Conservation (phyloP, 345 rosid species). For the Barbarea vulgaris region DNA sequence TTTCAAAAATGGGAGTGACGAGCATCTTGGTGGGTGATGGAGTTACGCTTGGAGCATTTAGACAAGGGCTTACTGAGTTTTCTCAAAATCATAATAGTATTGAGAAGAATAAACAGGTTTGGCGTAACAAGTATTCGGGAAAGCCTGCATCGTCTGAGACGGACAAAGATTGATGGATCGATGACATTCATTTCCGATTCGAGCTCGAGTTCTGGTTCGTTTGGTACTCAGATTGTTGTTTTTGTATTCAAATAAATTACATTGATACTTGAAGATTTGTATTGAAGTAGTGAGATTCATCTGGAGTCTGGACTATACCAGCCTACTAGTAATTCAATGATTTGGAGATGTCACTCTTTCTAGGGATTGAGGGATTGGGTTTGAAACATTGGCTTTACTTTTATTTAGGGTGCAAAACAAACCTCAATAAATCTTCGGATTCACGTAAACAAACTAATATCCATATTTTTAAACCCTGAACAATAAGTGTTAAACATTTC, state of each 20-base stretch:
- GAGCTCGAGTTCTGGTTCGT: background rate
- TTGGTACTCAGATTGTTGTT: background rate
- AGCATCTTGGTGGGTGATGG: conserved; percentile 68
- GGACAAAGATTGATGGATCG: conserved; percentile 7
- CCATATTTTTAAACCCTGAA: no score
- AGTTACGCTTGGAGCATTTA: conserved; percentile 71
- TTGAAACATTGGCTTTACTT: background rate
- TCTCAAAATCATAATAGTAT: conserved; percentile 47
- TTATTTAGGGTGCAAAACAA: no score
- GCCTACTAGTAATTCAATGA: background rate
- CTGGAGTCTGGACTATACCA: background rate
- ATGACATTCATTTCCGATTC: background rate
- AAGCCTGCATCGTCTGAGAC: conserved; percentile 51
- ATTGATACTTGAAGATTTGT: background rate
- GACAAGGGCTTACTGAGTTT: conserved; percentile 73
- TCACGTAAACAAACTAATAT: no score
- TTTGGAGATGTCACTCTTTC: background rate
- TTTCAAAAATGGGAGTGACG: conserved; percentile 81
- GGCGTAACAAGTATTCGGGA: conserved; percentile 60
- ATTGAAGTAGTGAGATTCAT: background rate
- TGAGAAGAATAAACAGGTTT: conserved; percentile 70
- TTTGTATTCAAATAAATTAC: background rate
- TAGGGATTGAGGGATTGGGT: background rate
- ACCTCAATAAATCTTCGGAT: no score
- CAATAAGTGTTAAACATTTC: no score